Conservation (phyloP, 257 asterid species). For the Solanum dulcamara region DNA sequence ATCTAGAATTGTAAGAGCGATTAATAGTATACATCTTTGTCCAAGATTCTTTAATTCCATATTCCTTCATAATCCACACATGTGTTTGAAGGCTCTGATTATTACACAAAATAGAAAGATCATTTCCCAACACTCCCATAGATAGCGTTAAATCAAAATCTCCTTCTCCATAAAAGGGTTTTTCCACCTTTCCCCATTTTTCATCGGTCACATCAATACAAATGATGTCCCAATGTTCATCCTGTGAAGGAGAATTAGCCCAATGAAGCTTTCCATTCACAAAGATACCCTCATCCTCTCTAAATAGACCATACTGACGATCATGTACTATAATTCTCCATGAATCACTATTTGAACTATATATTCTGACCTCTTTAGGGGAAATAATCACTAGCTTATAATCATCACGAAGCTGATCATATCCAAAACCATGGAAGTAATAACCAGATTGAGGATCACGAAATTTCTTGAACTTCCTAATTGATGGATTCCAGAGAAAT, state of each 20-base stretch:
- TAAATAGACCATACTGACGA: constrained; percentile 2
- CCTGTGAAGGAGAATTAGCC: constrained; percentile 3
- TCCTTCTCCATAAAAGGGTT: not conserved
- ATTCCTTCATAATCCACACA: not conserved
- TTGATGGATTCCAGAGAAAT: constrained; percentile 19
- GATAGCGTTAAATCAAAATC: not conserved
- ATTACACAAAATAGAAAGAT: not conserved
- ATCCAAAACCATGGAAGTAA: constrained; percentile 20
- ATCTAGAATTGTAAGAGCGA: not conserved
- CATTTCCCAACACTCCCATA: not conserved
- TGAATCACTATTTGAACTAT: constrained; percentile 30
- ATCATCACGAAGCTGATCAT: not conserved
- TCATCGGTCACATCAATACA: not conserved
- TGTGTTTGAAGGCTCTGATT: not conserved
- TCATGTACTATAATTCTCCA: constrained; percentile 29
- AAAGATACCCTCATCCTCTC: constrained; percentile 20
- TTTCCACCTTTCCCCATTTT: not conserved
- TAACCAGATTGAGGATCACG: not conserved
- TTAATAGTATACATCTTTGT: not conserved
- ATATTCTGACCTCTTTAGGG: constrained; percentile 21
- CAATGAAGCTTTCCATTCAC: constrained; percentile 8
- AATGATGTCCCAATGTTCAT: not conserved
- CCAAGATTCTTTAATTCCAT: not conserved
- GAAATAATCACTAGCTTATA: constrained; percentile 30
- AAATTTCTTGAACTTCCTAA: not conserved